Evolutionary conservation across 73 alveolate species (phyloP).

Genomic region (Halteria grandinella): DNA sequence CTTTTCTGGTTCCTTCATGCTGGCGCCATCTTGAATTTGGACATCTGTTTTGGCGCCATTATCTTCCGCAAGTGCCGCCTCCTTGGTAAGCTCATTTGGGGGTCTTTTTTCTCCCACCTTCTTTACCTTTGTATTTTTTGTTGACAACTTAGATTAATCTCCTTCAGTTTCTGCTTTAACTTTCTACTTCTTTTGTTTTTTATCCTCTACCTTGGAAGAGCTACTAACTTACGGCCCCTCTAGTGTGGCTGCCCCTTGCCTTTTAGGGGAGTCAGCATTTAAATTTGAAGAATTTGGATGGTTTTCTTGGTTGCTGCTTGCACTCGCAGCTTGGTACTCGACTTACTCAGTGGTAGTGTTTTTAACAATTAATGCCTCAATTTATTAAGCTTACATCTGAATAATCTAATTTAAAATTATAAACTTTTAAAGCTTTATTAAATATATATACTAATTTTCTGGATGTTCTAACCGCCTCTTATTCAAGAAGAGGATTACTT

Average conservation of each 20-base stretch:
- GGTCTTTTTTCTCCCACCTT: neutral
- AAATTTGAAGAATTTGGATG: neutral
- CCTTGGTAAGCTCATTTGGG: neutral
- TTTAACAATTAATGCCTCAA: no score
- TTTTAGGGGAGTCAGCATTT: neutral
- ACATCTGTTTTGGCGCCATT: neutral
- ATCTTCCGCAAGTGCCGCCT: neutral
- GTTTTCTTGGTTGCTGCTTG: no score
- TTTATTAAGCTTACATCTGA: no score
- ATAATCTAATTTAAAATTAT: no score
- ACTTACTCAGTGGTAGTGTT: no score
- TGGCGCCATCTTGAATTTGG: neutral
- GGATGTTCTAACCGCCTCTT: no score
- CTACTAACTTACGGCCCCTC: neutral
- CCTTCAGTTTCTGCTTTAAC: neutral
- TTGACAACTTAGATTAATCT: neutral
- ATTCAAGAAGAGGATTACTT: no score
- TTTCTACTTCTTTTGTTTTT: neutral
- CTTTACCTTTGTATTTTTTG: slow-evolving; percentile 5
- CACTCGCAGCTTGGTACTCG: no score
- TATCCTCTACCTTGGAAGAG: neutral
- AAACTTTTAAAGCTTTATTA: no score
- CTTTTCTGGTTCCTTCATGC: neutral
- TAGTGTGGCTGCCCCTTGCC: neutral
- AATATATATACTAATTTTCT: no score